Conservation (phyloP, 495 filamentous ascomycete genomes). For the Xylaria venustula region DNA sequence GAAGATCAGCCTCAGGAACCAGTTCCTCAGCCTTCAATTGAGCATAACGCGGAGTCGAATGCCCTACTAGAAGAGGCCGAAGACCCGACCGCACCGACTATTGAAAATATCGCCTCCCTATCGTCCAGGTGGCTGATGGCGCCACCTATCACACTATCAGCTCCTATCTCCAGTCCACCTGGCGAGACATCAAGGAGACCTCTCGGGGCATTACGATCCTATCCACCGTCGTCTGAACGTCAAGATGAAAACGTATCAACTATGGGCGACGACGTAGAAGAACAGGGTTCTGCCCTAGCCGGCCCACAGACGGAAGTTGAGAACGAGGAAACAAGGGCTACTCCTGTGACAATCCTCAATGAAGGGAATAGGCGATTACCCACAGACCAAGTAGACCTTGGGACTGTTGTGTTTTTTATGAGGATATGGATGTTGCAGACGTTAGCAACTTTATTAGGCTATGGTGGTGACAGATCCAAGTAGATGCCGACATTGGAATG, state of each 20-base stretch:
- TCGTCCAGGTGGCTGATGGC: conserved; percentile 7
- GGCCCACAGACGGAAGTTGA: neutral
- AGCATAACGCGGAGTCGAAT: neutral
- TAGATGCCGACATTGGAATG: neutral
- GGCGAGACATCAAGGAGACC: neutral
- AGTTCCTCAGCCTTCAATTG: neutral
- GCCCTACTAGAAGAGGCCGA: neutral
- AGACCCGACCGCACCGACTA: conserved; percentile 7
- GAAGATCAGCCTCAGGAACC: neutral
- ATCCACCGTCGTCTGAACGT: neutral
- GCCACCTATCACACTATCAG: neutral
- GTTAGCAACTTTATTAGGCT: conserved; percentile 4
- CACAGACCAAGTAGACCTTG: conserved; percentile 7
- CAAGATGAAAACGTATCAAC: neutral
- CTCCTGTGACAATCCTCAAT: neutral
- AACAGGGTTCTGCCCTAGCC: neutral
- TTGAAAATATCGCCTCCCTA: conserved; percentile 7
- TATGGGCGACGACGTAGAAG: neutral
- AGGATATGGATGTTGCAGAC: conserved; percentile 14
- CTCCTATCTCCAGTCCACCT: neutral
- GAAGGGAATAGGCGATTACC: neutral
- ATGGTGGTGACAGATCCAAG: neutral
- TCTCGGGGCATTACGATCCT: neutral
- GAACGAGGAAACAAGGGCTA: neutral
- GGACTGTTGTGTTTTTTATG: conserved; percentile 7